Conservation (phyloP, 2,329 filamentous ascomycete species). For the Talaromyces sp. region DNA sequence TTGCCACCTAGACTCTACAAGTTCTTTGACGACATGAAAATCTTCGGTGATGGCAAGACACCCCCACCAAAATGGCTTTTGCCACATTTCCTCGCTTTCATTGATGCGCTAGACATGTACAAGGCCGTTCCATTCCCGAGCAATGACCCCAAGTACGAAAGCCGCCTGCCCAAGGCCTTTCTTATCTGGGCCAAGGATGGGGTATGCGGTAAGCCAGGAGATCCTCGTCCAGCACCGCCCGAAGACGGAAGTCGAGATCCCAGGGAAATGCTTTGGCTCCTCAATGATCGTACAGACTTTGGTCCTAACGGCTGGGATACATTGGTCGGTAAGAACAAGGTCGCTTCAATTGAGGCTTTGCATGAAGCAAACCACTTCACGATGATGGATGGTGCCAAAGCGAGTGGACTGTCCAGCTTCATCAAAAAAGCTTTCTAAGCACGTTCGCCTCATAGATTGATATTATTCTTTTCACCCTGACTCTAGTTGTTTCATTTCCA, state of each 20-base stretch:
- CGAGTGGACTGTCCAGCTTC: slow-evolving; percentile 14
- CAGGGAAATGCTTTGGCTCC: slow-evolving; percentile 48
- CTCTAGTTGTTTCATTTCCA: background rate
- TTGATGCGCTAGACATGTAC: slow-evolving; percentile 48
- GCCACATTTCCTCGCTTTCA: slow-evolving; percentile 51
- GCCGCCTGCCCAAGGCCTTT: slow-evolving; percentile 41
- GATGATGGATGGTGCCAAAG: slow-evolving; percentile 20
- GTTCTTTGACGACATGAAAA: slow-evolving; percentile 47
- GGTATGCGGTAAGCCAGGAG: slow-evolving; percentile 42
- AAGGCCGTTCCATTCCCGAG: slow-evolving; percentile 32
- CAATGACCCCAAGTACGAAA: slow-evolving; percentile 26
- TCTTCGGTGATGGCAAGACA: slow-evolving; percentile 46
- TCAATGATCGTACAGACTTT: slow-evolving; percentile 48
- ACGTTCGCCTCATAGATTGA: background rate
- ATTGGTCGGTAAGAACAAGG: slow-evolving; percentile 39
- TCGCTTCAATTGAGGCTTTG: slow-evolving; percentile 32
- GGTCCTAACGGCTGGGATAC: slow-evolving; percentile 48
- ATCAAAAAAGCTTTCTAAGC: slow-evolving; percentile 18
- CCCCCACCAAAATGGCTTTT: slow-evolving; percentile 49
- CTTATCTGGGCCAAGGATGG: slow-evolving; percentile 50
- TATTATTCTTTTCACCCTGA: background rate
- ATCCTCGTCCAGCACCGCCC: slow-evolving; percentile 39
- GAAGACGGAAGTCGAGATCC: slow-evolving; percentile 41
- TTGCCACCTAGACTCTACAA: slow-evolving; percentile 55
- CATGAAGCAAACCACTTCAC: slow-evolving; percentile 37